Percentiles rank a stretch among this genome's conserved stretches.
phyloP scores from a whole-genome alignment of 768 basidiomycete genomes.

The Agrocybe chaxingu region DNA sequence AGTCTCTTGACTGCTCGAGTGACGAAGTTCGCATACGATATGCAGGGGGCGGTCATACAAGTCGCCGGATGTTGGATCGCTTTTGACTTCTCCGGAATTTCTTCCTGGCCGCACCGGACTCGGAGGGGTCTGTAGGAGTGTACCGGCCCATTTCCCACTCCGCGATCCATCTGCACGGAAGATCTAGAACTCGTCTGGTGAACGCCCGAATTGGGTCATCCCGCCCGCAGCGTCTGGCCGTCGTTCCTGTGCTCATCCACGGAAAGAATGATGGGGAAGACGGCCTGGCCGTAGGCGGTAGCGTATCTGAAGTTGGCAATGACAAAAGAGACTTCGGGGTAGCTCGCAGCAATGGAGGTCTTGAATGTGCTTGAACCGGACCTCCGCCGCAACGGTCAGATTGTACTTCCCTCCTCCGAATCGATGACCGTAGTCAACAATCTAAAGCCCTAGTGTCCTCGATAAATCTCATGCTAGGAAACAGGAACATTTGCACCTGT shows the following conservation, averaged over 20 bases:
- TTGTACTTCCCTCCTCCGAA: slow-evolving; percentile 23
- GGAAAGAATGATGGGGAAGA: slow-evolving; percentile 19
- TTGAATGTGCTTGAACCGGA: slow-evolving; percentile 18
- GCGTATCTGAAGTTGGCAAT: slow-evolving; percentile 19
- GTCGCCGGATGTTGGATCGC: slow-evolving; percentile 12
- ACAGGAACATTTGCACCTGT: slow-evolving; percentile 3
- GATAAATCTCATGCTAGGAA: not conserved
- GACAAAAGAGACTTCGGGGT: slow-evolving; percentile 18
- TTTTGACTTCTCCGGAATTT: slow-evolving; percentile 13
- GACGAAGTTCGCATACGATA: slow-evolving; percentile 16
- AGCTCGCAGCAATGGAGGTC: slow-evolving; percentile 18
- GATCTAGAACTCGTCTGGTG: slow-evolving; percentile 13
- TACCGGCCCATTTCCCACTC: slow-evolving; percentile 1
- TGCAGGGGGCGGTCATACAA: slow-evolving; percentile 10
- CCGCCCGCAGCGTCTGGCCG: slow-evolving; percentile 15
- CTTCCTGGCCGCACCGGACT: slow-evolving; percentile 16
- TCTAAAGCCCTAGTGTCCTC: slow-evolving; percentile 2
- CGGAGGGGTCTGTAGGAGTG: not conserved
- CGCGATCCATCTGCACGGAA: slow-evolving; percentile 10
- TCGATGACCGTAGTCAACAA: slow-evolving; percentile 13
- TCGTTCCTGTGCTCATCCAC: slow-evolving; percentile 18
- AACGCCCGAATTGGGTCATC: slow-evolving; percentile 14
- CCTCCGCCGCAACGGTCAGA: slow-evolving; percentile 16
- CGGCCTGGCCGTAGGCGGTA: slow-evolving; percentile 17
- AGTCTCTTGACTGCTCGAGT: slow-evolving; percentile 12